These are phyloP conservation scores for Candolleomyces efflorescens DNA, from an alignment of 768 basidiomycete genomes.

Conservation along the genomic window DNA sequence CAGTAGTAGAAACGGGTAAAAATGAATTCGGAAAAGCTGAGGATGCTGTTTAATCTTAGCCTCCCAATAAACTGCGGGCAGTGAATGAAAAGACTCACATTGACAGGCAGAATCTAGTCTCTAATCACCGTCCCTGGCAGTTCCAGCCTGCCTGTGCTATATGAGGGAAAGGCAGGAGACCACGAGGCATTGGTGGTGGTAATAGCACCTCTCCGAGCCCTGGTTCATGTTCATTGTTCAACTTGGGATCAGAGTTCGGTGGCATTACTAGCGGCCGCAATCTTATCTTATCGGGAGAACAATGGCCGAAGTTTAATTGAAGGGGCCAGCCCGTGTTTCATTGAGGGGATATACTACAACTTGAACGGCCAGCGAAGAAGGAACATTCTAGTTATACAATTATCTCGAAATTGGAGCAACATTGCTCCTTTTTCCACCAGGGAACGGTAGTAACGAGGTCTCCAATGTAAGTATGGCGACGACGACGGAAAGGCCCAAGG, in stretches of 20 bases:
- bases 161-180: neutral
- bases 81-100: neutral
- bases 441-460: neutral
- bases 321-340: too few species aligned
- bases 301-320: neutral
- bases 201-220: neutral
- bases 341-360: too few species aligned
- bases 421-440: neutral
- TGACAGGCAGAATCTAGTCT: neutral
- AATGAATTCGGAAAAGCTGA: neutral
- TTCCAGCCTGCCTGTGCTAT: neutral
- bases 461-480: too few species aligned
- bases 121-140: constrained; percentile 1
- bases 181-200: constrained; percentile 3
- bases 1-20: neutral
- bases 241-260: constrained; percentile 1
- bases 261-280: neutral
- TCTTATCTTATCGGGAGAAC: neutral
- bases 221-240: neutral
- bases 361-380: neutral
- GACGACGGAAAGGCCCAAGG: too few species aligned
- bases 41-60: neutral
- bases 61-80: neutral
- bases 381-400: neutral
- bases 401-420: neutral